A percentile compares a stretch with the other conserved stretches of the same genome.
Evolutionary conservation across 345 rosid species (phyloP).

Genomic region (Brassica rapa): DNA sequence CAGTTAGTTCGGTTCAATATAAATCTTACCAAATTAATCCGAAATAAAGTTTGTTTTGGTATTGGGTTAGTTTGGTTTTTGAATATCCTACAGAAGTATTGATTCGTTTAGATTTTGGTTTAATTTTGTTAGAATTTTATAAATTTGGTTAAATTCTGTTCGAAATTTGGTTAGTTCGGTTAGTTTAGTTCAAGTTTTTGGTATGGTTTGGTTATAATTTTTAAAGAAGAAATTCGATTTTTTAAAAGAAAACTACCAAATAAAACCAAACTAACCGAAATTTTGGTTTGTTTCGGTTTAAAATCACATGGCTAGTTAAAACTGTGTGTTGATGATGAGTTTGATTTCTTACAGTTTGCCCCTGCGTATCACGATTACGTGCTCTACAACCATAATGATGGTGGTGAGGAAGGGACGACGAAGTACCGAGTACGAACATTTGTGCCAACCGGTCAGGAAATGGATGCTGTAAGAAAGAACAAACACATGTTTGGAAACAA

Average conservation of each 20-base stretch:
- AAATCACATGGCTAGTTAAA: not conserved
- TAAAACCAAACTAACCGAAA: not conserved
- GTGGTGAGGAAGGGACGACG: slow-evolving; percentile 84
- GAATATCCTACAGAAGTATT: not conserved
- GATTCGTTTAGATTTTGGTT: not conserved
- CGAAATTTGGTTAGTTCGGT: not conserved
- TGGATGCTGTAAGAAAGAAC: slow-evolving; percentile 91
- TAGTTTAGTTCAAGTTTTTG: not conserved
- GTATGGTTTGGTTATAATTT: not conserved
- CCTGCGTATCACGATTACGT: slow-evolving; percentile 98
- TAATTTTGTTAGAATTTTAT: not conserved
- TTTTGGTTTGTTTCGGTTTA: not conserved
- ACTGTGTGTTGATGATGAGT: slow-evolving; percentile 16
- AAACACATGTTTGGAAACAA: slow-evolving; percentile 64
- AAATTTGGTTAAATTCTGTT: not conserved
- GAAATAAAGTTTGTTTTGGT: not conserved
- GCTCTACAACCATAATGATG: slow-evolving; percentile 83
- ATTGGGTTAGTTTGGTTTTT: not conserved
- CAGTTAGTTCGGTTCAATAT: not conserved
- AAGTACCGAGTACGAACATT: slow-evolving; percentile 91
- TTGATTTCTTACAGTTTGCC: slow-evolving; percentile 66
- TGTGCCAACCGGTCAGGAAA: slow-evolving; percentile 97
- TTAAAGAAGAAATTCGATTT: not conserved
- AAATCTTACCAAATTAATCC: no score
- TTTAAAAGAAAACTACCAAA: not conserved